Evolutionary conservation across 2,329 filamentous ascomycete genomes (phyloP).

Genomic region (Achaetomium macrosporum): DNA sequence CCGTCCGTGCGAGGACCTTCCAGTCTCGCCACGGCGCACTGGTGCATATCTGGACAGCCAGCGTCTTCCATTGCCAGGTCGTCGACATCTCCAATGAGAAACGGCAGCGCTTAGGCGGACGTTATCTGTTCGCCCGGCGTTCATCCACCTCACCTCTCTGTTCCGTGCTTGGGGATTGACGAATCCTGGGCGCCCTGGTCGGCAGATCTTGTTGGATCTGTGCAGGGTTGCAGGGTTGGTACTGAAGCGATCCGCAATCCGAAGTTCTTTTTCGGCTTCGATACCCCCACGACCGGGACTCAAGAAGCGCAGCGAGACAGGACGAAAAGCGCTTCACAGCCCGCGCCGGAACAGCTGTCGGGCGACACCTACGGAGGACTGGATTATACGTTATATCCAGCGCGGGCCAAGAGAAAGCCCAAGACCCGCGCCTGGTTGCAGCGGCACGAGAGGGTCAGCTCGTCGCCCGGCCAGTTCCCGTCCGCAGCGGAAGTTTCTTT

Average conservation of each 20-base stretch:
- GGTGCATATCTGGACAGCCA: not conserved
- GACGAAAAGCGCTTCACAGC: not conserved
- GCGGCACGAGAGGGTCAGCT: not conserved
- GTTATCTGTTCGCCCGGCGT: not conserved
- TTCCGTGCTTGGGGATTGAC: not conserved
- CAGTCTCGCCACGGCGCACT: slow-evolving; percentile 16
- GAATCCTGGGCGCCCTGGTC: not conserved
- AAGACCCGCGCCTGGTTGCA: not conserved
- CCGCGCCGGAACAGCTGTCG: no score
- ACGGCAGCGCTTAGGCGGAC: not conserved
- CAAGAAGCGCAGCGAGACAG: not conserved
- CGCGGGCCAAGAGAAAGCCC: not conserved
- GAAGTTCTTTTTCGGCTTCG: slow-evolving; percentile 9
- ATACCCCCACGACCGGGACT: slow-evolving; percentile 2
- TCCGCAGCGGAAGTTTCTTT: not conserved
- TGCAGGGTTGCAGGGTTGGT: slow-evolving; percentile 16
- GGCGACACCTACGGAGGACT: no score
- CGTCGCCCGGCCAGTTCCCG: slow-evolving; percentile 20
- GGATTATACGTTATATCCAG: not conserved
- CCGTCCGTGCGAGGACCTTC: slow-evolving; percentile 7
- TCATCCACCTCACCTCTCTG: slow-evolving; percentile 7
- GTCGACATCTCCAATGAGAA: not conserved
- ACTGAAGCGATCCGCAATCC: slow-evolving; percentile 13
- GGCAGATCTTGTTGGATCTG: slow-evolving; percentile 19
- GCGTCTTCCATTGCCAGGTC: not conserved